These are phyloP conservation scores for Diddensiella caesifluorescens DNA, from an alignment of 805 yeast genomes.

Conservation along the genomic window DNA sequence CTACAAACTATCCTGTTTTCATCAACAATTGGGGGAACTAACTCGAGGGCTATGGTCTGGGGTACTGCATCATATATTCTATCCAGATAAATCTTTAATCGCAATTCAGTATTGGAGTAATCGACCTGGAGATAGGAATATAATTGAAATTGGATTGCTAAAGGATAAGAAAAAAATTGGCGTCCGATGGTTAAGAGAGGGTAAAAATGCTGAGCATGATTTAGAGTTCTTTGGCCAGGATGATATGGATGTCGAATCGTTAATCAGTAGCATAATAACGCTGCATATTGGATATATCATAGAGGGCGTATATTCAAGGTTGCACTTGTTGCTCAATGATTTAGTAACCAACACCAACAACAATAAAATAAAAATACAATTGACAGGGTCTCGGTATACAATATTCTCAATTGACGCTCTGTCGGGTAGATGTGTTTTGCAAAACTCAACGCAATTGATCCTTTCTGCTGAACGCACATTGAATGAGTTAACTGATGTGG, in stretches of 20 bases:
- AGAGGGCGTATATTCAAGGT: constrained; percentile 6
- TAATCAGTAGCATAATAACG: constrained; percentile 37
- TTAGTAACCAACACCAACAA: constrained; percentile 1
- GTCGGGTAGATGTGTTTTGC: constrained; percentile 25
- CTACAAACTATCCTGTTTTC: constrained; percentile 56
- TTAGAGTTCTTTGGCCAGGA: constrained; percentile 31
- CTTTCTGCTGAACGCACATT: constrained; percentile 31
- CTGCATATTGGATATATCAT: constrained; percentile 39
- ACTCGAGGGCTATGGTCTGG: constrained; percentile 53
- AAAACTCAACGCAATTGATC: constrained; percentile 41
- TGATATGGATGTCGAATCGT: constrained; percentile 32
- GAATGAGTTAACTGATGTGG: constrained; percentile 22
- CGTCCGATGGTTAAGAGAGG: constrained; percentile 61
- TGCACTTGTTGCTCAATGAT: not conserved
- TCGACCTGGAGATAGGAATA: constrained; percentile 45
- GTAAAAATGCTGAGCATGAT: constrained; percentile 24
- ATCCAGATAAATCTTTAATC: constrained; percentile 49
- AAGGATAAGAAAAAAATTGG: constrained; percentile 43
- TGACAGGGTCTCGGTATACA: constrained; percentile 19
- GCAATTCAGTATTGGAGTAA: constrained; percentile 62
- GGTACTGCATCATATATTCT: constrained; percentile 53
- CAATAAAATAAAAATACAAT: constrained; percentile 14
- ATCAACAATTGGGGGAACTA: constrained; percentile 50
- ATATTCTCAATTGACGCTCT: constrained; percentile 22
- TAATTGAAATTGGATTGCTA: constrained; percentile 55